Percentiles rank a stretch among this genome's conserved stretches.
Evolutionary conservation across 495 filamentous ascomycete genomes (phyloP).

Genomic region (Melanomma pulvis-pyrius): DNA sequence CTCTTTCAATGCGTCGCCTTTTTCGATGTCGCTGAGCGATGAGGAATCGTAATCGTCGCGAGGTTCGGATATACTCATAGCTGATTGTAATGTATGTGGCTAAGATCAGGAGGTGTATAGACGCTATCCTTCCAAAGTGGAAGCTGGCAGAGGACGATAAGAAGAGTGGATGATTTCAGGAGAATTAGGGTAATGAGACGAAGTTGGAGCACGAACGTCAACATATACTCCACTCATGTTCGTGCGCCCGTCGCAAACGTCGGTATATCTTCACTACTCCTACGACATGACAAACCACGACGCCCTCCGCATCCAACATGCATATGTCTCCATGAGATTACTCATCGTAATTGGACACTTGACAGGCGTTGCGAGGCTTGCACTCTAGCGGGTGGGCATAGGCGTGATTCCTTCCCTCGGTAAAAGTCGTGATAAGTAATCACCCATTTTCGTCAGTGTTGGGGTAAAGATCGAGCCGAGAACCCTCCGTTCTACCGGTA

Average conservation of each 20-base stretch:
- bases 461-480: not conserved
- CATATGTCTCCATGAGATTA: slow-evolving; percentile 4
- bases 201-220: not conserved
- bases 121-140: not conserved
- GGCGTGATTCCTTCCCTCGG: not conserved
- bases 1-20: not conserved
- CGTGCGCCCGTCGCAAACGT: not conserved
- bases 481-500: not conserved
- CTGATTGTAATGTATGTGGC: not conserved
- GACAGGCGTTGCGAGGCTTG: not conserved
- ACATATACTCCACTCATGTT: not conserved
- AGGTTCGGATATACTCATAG: not conserved
- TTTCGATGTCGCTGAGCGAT: slow-evolving; percentile 17
- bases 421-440: slow-evolving; percentile 8
- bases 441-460: not conserved
- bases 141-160: too few species aligned
- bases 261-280: not conserved
- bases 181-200: not conserved
- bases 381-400: not conserved
- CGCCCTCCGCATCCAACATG: not conserved
- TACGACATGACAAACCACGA: not conserved
- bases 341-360: not conserved
- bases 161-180: not conserved
- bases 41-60: not conserved
- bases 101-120: not conserved